Percentiles rank a stretch among this genome's conserved stretches.
Evolutionary conservation across 768 basidiomycete species (phyloP).

Genomic region (Dentipellis sp.): DNA sequence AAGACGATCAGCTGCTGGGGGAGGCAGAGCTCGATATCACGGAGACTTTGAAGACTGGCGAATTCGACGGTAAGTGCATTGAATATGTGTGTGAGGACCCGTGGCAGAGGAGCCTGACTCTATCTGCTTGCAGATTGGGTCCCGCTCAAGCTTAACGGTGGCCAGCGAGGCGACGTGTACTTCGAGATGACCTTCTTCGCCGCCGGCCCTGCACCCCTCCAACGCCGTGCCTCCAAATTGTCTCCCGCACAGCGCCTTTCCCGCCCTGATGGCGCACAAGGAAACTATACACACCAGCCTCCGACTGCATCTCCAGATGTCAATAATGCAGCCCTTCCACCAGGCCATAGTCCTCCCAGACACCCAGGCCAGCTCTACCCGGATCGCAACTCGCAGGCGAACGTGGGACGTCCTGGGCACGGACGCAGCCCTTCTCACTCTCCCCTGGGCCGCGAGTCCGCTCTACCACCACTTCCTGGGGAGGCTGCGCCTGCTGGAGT

Average conservation of each 20-base stretch:
- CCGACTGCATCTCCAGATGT: not conserved
- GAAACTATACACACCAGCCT: not conserved
- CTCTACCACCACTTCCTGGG: not conserved
- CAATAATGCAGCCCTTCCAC: not conserved
- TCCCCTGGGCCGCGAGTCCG: not conserved
- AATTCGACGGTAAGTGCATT: slow-evolving; percentile 73
- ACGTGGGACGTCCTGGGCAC: not conserved
- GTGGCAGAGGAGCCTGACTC: not conserved
- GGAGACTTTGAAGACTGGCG: slow-evolving; percentile 74
- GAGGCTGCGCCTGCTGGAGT: not conserved
- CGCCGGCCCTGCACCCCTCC: slow-evolving; percentile 43
- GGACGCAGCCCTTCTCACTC: not conserved
- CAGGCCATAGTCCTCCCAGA: not conserved
- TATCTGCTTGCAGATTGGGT: slow-evolving; percentile 50
- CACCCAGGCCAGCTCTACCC: not conserved
- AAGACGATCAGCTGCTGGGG: slow-evolving; percentile 68
- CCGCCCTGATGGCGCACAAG: slow-evolving; percentile 1
- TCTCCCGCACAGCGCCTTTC: slow-evolving; percentile 9
- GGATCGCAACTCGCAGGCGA: not conserved
- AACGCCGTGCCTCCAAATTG: slow-evolving; percentile 23
- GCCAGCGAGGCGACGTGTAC: slow-evolving; percentile 76
- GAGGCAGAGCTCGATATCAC: slow-evolving; percentile 67
- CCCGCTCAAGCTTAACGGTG: slow-evolving; percentile 44
- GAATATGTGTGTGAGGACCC: not conserved
- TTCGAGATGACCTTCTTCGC: slow-evolving; percentile 93